Conservation (phyloP, 805 yeast species). For the Torulaspora microellipsoides region DNA sequence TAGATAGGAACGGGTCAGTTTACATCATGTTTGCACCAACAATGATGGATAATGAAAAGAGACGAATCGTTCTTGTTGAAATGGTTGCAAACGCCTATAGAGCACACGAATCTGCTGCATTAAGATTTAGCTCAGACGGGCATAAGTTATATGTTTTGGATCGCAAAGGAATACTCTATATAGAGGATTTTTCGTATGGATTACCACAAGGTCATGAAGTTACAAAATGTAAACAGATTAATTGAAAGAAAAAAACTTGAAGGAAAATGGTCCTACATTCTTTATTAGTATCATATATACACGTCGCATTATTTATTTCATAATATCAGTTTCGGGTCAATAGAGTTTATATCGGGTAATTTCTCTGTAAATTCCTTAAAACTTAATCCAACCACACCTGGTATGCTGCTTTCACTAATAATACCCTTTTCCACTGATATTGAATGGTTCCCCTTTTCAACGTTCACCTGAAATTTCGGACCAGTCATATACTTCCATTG, state of each 20-base stretch:
- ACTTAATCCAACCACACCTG: constrained; percentile 13
- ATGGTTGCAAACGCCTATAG: constrained; percentile 75
- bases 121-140: constrained; percentile 75
- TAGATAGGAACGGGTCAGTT: constrained; percentile 74
- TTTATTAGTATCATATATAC: not conserved
- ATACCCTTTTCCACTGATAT: constrained; percentile 52
- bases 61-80: constrained; percentile 52
- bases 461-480: constrained; percentile 60
- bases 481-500: constrained; percentile 74
- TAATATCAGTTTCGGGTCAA: constrained; percentile 1
- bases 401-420: constrained; percentile 15
- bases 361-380: constrained; percentile 17
- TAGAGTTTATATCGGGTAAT: not conserved
- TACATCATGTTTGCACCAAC: constrained; percentile 63
- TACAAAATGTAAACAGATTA: constrained; percentile 58
- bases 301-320: not conserved
- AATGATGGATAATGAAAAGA: constrained; percentile 50
- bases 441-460: constrained; percentile 35
- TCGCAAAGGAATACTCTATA: constrained; percentile 70
- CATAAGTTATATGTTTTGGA: constrained; percentile 73
- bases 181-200: constrained; percentile 87
- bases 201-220: constrained; percentile 65
- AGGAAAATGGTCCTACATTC: not conserved
- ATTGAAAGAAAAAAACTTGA: constrained; percentile 19
- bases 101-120: constrained; percentile 70